phyloP scores from a whole-genome alignment of 768 basidiomycete species.

The Lactarius hengduanensis region DNA sequence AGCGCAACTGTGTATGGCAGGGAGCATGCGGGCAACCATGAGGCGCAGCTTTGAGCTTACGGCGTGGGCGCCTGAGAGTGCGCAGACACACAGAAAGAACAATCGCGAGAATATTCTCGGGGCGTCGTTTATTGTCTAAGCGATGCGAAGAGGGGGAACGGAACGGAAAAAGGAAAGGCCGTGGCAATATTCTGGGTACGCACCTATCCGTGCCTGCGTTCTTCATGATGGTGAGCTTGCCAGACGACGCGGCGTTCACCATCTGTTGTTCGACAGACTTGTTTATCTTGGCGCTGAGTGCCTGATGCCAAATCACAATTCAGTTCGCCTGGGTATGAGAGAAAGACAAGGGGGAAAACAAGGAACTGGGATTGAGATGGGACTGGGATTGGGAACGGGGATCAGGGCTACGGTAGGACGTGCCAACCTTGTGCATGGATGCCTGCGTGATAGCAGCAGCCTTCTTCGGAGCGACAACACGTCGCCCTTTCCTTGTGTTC shows the following conservation, averaged over 20 bases:
- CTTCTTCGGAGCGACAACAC: slow-evolving; percentile 82
- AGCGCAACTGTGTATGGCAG: slow-evolving; percentile 16
- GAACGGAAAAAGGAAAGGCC: not conserved
- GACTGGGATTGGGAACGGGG: not conserved
- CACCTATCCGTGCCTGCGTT: slow-evolving; percentile 48
- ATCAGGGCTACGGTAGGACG: not conserved
- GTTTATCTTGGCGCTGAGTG: slow-evolving; percentile 87
- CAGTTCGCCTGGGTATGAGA: slow-evolving; percentile 7
- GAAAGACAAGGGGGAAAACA: not conserved
- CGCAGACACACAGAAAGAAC: not conserved
- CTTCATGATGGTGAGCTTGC: slow-evolving; percentile 93
- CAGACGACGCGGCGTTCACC: slow-evolving; percentile 83
- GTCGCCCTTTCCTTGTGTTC: slow-evolving; percentile 75
- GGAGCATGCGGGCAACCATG: slow-evolving; percentile 22
- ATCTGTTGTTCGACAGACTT: slow-evolving; percentile 90
- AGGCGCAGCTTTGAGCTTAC: slow-evolving; percentile 1
- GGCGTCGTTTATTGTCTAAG: not conserved
- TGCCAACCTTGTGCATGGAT: slow-evolving; percentile 68
- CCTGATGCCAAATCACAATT: slow-evolving; percentile 41
- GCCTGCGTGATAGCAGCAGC: slow-evolving; percentile 67
- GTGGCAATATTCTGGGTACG: slow-evolving; percentile 9
- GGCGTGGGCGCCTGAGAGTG: slow-evolving; percentile 14
- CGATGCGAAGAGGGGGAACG: not conserved
- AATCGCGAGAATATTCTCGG: not conserved
- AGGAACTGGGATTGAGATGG: not conserved